These are phyloP conservation scores for Lichtheimia ornata DNA, from an alignment of 371 early-diverging fungal genomes.

Conservation along the genomic window DNA sequence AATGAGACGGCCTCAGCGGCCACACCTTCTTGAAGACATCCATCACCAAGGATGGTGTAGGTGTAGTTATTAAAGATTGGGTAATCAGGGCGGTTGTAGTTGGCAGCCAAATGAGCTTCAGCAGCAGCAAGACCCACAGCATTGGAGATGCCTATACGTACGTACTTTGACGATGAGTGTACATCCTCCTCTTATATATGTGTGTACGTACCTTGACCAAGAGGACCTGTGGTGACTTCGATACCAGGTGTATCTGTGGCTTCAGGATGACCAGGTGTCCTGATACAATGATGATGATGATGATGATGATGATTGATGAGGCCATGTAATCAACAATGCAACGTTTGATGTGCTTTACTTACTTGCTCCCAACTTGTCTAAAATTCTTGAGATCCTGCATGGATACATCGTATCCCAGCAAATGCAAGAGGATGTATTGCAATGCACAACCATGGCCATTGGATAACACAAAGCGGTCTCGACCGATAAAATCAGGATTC, in stretches of 20 bases:
- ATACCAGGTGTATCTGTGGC: constrained; percentile 84
- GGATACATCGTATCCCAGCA: constrained; percentile 86
- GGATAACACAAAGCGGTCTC: constrained; percentile 98
- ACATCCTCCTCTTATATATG: background rate
- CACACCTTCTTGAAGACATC: constrained; percentile 99
- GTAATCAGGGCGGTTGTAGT: constrained; percentile 85
- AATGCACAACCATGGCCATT: constrained; percentile 99
- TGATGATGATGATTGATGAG: background rate
- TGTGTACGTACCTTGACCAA: constrained; percentile 89
- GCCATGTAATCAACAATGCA: background rate
- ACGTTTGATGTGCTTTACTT: constrained; percentile 1
- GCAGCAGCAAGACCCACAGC: constrained; percentile 97
- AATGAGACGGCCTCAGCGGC: constrained; percentile 93
- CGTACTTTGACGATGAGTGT: background rate
- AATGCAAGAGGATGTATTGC: constrained; percentile 92
- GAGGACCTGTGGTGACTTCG: constrained; percentile 98
- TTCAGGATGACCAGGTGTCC: constrained; percentile 97
- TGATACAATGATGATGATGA: too few species aligned
- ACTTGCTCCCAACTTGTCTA: constrained; percentile 88
- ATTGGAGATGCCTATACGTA: constrained; percentile 61
- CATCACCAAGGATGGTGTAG: constrained; percentile 94
- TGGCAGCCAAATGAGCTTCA: constrained; percentile 86
- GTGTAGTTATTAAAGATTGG: constrained; percentile 84
- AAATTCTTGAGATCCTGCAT: constrained; percentile 95
- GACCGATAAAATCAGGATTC: constrained; percentile 86